Evolutionary conservation across 129 eudicot species (phyloP), one percentile per base, ranked within the genome.

Genomic region (Ambrosia artemisiifolia): DNA sequence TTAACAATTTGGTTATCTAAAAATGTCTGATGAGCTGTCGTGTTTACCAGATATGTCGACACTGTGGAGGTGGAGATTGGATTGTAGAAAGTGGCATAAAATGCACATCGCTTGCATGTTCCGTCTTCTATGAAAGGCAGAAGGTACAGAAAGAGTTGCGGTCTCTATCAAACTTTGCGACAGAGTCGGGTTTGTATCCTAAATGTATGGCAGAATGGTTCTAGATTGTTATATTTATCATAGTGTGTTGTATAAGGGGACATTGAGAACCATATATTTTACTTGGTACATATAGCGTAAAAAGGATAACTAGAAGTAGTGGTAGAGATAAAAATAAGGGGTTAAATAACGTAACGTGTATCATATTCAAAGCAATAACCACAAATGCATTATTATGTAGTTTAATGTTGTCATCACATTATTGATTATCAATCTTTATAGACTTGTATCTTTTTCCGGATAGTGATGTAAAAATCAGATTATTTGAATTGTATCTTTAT

Each of bases 11-110:
- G 4, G 19, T 24, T 14, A 12, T 19, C 40, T 24, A 7, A 40
- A n/a, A 46, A 34, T 50, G 17, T 9, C 20, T 33, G 43, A 65
- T 33, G 18, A 38, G 35, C 14, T 9, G 8, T 49, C 0, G 16
- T 63, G 24, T 85, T 19, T 67, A 53, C 64, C 75, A 94, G 99
- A 90, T 94, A 78, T 94, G 99, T 57, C 81, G 97, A 65, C 91
- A 90, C 43, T 94, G 99, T 88, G 99, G 97, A 77, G 99, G 99
- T 17, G 99, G 96, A 3, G 99, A 94, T 73, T 88, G 97, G 96
- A 28, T 80, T 14, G 18, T 88, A 61, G 97, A 94, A 66, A 90
- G 91, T 77, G 91, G 99, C 30, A 83, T 88, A 82, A 85, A 94
- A 67, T 94, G 99, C 70, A 84, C 83, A 2, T 94, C 99, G 4